A percentile compares a stretch with the other conserved stretches of the same genome.
Evolutionary conservation across 164 flowering plant genomes (phyloP).

Genomic region (Nymphaea thermarum): DNA sequence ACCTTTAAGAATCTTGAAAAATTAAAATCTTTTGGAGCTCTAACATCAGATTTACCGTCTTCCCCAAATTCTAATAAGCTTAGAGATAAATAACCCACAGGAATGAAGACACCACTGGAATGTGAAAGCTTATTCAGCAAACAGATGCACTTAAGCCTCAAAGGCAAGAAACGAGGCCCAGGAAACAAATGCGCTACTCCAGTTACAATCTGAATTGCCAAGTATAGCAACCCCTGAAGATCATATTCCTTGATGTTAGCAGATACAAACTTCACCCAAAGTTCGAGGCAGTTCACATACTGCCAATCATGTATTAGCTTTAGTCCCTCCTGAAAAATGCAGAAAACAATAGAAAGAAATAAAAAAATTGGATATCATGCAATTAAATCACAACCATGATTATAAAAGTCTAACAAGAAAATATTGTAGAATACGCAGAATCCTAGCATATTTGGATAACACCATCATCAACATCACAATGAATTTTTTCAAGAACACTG

Average conservation of each 20-base stretch:
- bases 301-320: constrained; percentile 70
- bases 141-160: constrained; percentile 67
- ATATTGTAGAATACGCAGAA: not conserved
- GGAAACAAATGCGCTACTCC: constrained; percentile 68
- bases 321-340: constrained; percentile 48
- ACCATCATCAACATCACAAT: no score
- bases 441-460: no score
- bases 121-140: constrained; percentile 76
- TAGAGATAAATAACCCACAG: constrained; percentile 56
- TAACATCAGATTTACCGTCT: constrained; percentile 39
- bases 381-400: no score
- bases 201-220: constrained; percentile 55
- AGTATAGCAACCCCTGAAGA: constrained; percentile 49
- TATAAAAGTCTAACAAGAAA: not conserved
- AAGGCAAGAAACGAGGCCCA: constrained; percentile 70
- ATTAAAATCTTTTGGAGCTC: constrained; percentile 19
- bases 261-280: constrained; percentile 72
- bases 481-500: not conserved
- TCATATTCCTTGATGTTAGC: constrained; percentile 44
- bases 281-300: constrained; percentile 58
- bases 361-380: not conserved
- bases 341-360: not conserved
- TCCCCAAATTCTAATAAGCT: constrained; percentile 49
- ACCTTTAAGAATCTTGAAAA: constrained; percentile 57
- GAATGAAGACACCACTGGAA: constrained; percentile 71